These are phyloP conservation scores for Pezicula radicicola DNA, from an alignment of 2,329 filamentous ascomycete species.

Conservation along the genomic window DNA sequence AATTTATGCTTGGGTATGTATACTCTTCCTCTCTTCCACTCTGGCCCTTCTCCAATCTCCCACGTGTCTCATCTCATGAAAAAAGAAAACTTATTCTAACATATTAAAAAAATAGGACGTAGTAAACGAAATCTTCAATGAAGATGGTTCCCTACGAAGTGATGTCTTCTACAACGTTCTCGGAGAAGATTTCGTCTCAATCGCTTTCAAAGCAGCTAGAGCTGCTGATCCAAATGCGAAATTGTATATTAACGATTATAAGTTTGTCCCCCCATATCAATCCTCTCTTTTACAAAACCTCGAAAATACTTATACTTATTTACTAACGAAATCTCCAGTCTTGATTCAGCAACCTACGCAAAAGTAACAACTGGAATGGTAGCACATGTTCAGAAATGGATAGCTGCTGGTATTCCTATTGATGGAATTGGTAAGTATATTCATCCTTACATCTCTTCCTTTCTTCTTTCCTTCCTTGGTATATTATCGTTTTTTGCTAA, in stretches of 20 bases:
- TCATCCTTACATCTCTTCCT: not conserved
- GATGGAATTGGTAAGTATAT: slow-evolving; percentile 50
- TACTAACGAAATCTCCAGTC: slow-evolving; percentile 44
- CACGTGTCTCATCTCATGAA: slow-evolving; percentile 43
- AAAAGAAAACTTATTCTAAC: slow-evolving; percentile 44
- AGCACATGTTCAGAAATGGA: slow-evolving; percentile 60
- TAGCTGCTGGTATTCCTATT: slow-evolving; percentile 58
- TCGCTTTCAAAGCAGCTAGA: slow-evolving; percentile 67
- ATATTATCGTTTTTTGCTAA: no score
- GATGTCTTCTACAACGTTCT: slow-evolving; percentile 66
- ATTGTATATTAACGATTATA: slow-evolving; percentile 76
- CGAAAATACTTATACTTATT: slow-evolving; percentile 44
- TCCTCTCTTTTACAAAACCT: slow-evolving; percentile 30
- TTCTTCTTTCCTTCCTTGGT: no score
- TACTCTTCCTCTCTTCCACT: slow-evolving; percentile 45
- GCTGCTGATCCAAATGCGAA: slow-evolving; percentile 64
- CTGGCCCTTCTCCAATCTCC: no score
- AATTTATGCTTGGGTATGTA: slow-evolving; percentile 48
- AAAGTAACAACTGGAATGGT: slow-evolving; percentile 60
- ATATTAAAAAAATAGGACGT: slow-evolving; percentile 47
- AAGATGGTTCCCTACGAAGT: slow-evolving; percentile 42
- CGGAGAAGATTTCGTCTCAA: slow-evolving; percentile 66
- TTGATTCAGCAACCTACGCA: slow-evolving; percentile 47
- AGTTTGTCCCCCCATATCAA: slow-evolving; percentile 38
- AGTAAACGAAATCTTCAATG: slow-evolving; percentile 61